Evolutionary conservation across 306 rosid genomes (phyloP).

Genomic region (Gastrolobium villosum): DNA sequence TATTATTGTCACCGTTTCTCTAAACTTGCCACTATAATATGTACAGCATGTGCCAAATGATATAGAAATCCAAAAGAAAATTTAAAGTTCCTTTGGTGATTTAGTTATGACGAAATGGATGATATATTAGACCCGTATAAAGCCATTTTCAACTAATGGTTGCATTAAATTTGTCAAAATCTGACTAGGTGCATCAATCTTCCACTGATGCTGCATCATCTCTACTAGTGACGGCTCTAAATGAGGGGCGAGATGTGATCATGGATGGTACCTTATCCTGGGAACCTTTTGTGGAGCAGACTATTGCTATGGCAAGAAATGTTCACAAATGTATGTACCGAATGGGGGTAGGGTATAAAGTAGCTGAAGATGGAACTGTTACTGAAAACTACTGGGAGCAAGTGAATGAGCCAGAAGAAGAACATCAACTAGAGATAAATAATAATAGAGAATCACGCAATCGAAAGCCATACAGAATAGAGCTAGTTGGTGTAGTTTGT

Average conservation of each 20-base stretch:
- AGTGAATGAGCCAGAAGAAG: conserved; percentile 57
- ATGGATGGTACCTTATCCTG: conserved; percentile 95
- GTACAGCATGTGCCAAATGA: neutral
- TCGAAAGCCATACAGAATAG: conserved; percentile 82
- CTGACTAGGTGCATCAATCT: conserved; percentile 78
- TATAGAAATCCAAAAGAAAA: conserved; percentile 1
- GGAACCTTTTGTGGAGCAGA: conserved; percentile 88
- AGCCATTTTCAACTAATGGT: neutral
- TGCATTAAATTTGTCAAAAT: neutral
- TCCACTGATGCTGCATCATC: conserved; percentile 94
- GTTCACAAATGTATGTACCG: conserved; percentile 79
- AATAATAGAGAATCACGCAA: conserved; percentile 8
- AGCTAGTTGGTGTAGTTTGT: conserved; percentile 96
- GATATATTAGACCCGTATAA: neutral
- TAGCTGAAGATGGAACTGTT: conserved; percentile 66
- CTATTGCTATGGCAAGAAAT: conserved; percentile 80
- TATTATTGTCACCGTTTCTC: neutral
- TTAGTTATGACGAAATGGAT: neutral
- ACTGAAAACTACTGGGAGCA: conserved; percentile 89
- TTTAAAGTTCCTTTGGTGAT: neutral
- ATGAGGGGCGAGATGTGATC: conserved; percentile 90
- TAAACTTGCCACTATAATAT: neutral
- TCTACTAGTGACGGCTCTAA: conserved; percentile 83
- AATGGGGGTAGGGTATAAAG: conserved; percentile 94
- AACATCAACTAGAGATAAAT: conserved; percentile 28